Percentiles rank a stretch among this genome's conserved stretches.
phyloP scores from a whole-genome alignment of 768 basidiomycete species.

The Pleurotus platypus region DNA sequence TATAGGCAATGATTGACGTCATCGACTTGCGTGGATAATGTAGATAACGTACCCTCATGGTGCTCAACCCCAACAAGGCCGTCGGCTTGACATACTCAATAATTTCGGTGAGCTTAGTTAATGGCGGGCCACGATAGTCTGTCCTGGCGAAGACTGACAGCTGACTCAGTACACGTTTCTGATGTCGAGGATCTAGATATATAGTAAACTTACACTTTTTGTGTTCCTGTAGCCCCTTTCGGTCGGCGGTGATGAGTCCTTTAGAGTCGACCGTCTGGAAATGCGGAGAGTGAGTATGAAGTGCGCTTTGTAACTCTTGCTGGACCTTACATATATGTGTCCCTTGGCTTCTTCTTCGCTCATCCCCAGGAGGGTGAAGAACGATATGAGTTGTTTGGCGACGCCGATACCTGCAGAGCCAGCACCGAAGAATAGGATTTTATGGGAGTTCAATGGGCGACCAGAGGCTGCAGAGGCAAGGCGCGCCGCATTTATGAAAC shows the following conservation, averaged over 20 bases:
- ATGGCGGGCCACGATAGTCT: constrained; percentile 61
- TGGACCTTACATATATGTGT: constrained; percentile 57
- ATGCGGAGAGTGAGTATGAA: constrained; percentile 12
- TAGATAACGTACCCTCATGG: constrained; percentile 34
- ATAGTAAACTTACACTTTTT: constrained; percentile 52
- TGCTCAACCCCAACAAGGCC: constrained; percentile 73
- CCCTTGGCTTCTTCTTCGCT: constrained; percentile 61
- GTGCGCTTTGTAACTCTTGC: background rate
- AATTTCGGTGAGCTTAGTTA: constrained; percentile 61
- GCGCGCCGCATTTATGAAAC: constrained; percentile 70
- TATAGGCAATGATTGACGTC: constrained; percentile 11
- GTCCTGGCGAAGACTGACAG: constrained; percentile 65
- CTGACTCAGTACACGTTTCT: too few relatives aligned
- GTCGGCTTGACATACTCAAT: constrained; percentile 73
- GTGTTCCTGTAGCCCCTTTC: constrained; percentile 67
- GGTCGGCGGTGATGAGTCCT: constrained; percentile 69
- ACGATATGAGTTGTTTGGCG: constrained; percentile 77
- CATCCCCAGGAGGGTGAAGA: constrained; percentile 71
- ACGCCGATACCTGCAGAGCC: constrained; percentile 90
- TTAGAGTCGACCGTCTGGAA: constrained; percentile 70
- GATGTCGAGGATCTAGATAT: too few relatives aligned
- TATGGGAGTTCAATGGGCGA: constrained; percentile 63
- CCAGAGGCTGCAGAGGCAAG: constrained; percentile 52
- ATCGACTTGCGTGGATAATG: background rate
- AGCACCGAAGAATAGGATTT: constrained; percentile 88